These are phyloP conservation scores for Naganishia randhawae DNA, from an alignment of 768 basidiomycete species.

Conservation along the genomic window DNA sequence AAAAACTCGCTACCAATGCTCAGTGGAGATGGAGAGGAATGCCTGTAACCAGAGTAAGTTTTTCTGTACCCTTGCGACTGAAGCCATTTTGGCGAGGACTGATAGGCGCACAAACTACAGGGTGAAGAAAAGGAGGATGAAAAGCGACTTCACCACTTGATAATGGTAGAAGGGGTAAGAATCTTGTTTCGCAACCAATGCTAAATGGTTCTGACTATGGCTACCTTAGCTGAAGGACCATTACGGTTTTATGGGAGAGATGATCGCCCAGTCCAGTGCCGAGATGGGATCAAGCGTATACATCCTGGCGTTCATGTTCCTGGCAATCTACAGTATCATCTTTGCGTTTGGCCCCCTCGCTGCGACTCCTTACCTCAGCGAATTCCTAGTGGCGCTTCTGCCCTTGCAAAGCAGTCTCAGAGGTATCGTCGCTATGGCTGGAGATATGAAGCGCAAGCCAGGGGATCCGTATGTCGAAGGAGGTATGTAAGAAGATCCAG, in stretches of 20 bases:
- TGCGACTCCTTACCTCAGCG: conserved; percentile 20
- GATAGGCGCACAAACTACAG: not conserved
- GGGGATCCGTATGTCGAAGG: conserved; percentile 24
- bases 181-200: not conserved
- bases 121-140: conserved; percentile 22
- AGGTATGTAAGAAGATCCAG: not conserved
- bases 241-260: conserved; percentile 29
- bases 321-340: conserved; percentile 5
- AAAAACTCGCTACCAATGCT: conserved; percentile 8
- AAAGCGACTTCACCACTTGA: conserved; percentile 9
- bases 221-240: conserved; percentile 13
- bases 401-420: conserved; percentile 22
- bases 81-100: not conserved
- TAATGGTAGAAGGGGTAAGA: conserved; percentile 22
- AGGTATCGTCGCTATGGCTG: conserved; percentile 20
- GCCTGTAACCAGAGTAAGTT: conserved; percentile 22
- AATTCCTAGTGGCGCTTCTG: conserved; percentile 18
- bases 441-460: conserved; percentile 19
- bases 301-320: conserved; percentile 5
- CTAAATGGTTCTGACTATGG: not conserved
- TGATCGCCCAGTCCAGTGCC: conserved; percentile 8
- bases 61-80: not conserved
- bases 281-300: conserved; percentile 23
- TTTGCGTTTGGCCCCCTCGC: conserved; percentile 25
- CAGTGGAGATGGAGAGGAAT: conserved; percentile 22